Percentiles rank a stretch among this genome's conserved stretches.
phyloP scores from a whole-genome alignment of 2,329 filamentous ascomycete genomes.

The Dothidotthia symphoricarpi region DNA sequence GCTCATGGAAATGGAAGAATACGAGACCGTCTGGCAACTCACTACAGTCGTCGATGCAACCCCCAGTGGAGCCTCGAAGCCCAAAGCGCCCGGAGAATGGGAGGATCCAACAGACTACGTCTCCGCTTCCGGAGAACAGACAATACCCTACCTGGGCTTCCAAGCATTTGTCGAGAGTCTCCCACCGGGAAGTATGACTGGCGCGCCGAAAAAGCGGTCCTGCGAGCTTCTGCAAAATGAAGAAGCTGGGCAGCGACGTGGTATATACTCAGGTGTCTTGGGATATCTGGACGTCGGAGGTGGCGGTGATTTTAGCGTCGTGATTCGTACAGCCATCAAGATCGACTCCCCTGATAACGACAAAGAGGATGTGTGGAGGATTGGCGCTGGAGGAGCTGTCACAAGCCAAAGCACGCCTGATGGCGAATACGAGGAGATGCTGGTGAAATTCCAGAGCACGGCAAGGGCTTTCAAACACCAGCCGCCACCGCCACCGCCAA shows the following conservation, averaged over 20 bases:
- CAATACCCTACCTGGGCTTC: constrained; percentile 55
- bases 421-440: constrained; percentile 89
- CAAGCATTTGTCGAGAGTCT: constrained; percentile 75
- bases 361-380: constrained; percentile 65
- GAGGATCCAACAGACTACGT: constrained; percentile 29
- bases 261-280: constrained; percentile 83
- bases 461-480: constrained; percentile 29
- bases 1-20: constrained; percentile 84
- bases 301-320: constrained; percentile 84
- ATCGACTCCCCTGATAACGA: constrained; percentile 26
- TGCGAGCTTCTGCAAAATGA: constrained; percentile 76
- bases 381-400: constrained; percentile 88
- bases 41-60: constrained; percentile 78
- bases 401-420: constrained; percentile 77
- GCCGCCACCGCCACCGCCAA: constrained; percentile 9
- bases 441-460: constrained; percentile 43
- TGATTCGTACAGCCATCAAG: constrained; percentile 76
- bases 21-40: constrained; percentile 87
- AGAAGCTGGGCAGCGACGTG: constrained; percentile 63
- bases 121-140: constrained; percentile 7
- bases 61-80: constrained; percentile 23
- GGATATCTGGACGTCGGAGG: constrained; percentile 88
- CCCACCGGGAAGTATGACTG: constrained; percentile 94
- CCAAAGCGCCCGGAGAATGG: constrained; percentile 33
- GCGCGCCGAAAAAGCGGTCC: constrained; percentile 88